Evolutionary conservation across 768 basidiomycete genomes (phyloP).

Genomic region (Tricholoma sp.): DNA sequence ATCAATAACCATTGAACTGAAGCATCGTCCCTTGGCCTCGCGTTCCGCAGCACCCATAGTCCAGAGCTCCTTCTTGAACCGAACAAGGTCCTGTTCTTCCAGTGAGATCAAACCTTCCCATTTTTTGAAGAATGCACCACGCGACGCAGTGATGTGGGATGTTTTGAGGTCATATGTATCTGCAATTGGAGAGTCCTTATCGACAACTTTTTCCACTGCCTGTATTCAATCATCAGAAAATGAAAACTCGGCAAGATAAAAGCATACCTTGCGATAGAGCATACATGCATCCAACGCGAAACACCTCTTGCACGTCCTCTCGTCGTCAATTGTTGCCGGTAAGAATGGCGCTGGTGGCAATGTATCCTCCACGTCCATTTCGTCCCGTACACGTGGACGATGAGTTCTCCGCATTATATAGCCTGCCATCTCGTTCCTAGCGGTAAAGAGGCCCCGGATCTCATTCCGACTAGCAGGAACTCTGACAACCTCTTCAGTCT

Average conservation of each 20-base stretch:
- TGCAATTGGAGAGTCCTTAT: conserved; percentile 47
- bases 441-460: conserved; percentile 72
- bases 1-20: conserved; percentile 73
- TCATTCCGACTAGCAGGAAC: conserved; percentile 82
- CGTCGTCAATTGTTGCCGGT: conserved; percentile 83
- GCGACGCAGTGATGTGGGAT: conserved; percentile 63
- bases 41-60: conserved; percentile 78
- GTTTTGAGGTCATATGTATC: conserved; percentile 77
- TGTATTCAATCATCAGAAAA: conserved; percentile 22
- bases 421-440: conserved; percentile 79
- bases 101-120: conserved; percentile 84
- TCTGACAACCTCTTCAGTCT: conserved; percentile 79
- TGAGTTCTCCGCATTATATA: conserved; percentile 58
- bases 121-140: conserved; percentile 75
- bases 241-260: background rate
- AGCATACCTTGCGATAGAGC: conserved; percentile 78
- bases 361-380: conserved; percentile 10
- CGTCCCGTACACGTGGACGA: conserved; percentile 10
- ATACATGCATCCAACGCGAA: conserved; percentile 85
- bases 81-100: conserved; percentile 83
- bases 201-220: conserved; percentile 65
- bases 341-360: conserved; percentile 52
- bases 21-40: conserved; percentile 79
- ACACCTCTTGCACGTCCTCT: conserved; percentile 72
- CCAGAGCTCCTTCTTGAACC: conserved; percentile 92